Base-by-base conservation (phyloP, 2,329 filamentous ascomycete genomes). In the Verticillium zaregamsianum region DNA sequence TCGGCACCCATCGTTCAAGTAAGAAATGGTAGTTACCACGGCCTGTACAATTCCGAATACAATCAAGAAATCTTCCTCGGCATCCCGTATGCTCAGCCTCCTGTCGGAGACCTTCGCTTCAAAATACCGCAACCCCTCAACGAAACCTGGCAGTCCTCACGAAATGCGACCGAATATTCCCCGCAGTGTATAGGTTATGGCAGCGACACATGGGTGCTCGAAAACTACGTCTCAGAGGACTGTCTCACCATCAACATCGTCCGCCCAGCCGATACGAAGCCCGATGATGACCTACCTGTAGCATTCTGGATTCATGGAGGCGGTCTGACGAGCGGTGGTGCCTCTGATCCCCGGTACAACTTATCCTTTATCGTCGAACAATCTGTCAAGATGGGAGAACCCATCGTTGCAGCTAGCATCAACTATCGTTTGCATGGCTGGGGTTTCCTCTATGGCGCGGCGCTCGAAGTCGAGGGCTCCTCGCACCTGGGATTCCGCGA, bases 1-100 rank as follows among this genome's bases (percentile, higher is more conserved):
- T 33, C 35, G 6, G 15, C 35, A 39, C 63, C 63, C 33, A 65
- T 59, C 8, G 65, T 59, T 1, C 58, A 67, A 20, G 73, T 71
- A 1, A 37, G 67, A 25, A 74, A 75, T 58, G 73, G 73, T 25
- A 75, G 70, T 15, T 75, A 74, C 52, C 66, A 69, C 58, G 76
- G 76, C 6, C 64, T 69, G 2, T 66, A 75, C 45, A 39, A 39
- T 17, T 3, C 9, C 6, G 35, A 9, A 7, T 20, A 57, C n/a
- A 23, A 39, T n/a, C 55, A 39, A 20, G 55, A 85, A 62, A 74
- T 78, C 57, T 85, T 84, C 66, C 69, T 74, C 17, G 74, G 71
- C 25, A 71, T 88, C 12, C 85, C 84, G 0, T 88, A 83, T 68
- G 85, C 84, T 3, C 77, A 82, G 61, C 80, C 83, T 23, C 85